A percentile compares a stretch with the other conserved stretches of the same genome.
phyloP scores from a whole-genome alignment of 768 basidiomycete species.

The Psilocybe azurescens region DNA sequence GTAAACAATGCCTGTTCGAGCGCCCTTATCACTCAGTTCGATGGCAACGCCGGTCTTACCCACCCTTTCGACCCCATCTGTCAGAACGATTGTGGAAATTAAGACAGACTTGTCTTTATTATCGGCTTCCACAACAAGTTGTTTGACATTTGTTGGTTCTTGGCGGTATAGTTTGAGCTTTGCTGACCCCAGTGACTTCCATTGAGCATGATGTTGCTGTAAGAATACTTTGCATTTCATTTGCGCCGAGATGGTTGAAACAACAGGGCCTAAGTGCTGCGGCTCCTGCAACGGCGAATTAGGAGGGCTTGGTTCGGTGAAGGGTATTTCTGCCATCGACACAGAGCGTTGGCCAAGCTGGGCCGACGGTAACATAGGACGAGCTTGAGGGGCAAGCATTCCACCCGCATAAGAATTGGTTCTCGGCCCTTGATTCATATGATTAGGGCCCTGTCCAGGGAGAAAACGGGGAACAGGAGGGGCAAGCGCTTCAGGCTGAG shows the following conservation, averaged over 20 bases:
- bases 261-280: conserved; percentile 67
- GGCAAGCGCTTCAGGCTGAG: conserved; percentile 46
- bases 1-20: conserved; percentile 91
- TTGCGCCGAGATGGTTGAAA: conserved; percentile 80
- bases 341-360: conserved; percentile 50
- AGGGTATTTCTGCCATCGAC: conserved; percentile 57
- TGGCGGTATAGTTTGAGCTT: conserved; percentile 88
- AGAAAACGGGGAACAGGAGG: conserved; percentile 51
- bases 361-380: conserved; percentile 68
- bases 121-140: conserved; percentile 93
- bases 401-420: conserved; percentile 42
- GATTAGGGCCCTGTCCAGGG: conserved; percentile 37
- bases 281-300: conserved; percentile 74
- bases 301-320: conserved; percentile 82
- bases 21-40: conserved; percentile 91
- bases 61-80: conserved; percentile 97
- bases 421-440: conserved; percentile 36
- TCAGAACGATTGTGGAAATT: conserved; percentile 95
- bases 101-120: conserved; percentile 75
- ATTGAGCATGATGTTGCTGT: conserved; percentile 95
- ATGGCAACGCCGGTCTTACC: conserved; percentile 98
- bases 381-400: conserved; percentile 48
- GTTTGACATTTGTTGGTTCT: conserved; percentile 88
- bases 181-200: conserved; percentile 93
- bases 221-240: conserved; percentile 99